Evolutionary conservation across 164 flowering plant species (phyloP).

Genomic region (Chloranthus sessilifolius): DNA sequence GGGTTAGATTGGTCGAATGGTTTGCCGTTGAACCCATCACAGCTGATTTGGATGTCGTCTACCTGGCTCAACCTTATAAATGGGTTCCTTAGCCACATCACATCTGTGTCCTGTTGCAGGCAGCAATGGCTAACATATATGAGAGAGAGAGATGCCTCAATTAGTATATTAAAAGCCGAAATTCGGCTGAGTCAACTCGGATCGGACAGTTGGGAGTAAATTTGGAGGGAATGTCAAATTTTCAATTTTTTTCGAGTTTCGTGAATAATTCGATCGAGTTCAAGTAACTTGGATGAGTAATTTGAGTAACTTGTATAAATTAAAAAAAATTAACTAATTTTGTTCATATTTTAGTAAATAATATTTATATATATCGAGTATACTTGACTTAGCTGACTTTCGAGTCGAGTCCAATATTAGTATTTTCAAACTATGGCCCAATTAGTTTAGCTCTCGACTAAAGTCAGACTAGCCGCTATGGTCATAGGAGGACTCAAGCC

Average conservation of each 20-base stretch:
- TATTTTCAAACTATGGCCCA: too few species aligned
- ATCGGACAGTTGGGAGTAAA: background rate
- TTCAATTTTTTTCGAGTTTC: background rate
- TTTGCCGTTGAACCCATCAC: constrained; percentile 39
- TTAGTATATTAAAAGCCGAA: too few species aligned
- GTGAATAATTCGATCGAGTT: background rate
- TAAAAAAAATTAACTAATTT: too few species aligned
- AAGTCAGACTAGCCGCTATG: too few species aligned
- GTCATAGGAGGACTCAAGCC: too few species aligned
- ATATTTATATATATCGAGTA: too few species aligned
- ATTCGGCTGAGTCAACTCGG: background rate
- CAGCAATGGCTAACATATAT: too few species aligned
- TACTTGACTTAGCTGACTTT: too few species aligned
- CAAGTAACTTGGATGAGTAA: background rate
- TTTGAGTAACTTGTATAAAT: background rate
- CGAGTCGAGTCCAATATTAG: too few species aligned
- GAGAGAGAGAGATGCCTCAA: too few species aligned
- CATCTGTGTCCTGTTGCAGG: constrained; percentile 64
- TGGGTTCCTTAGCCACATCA: constrained; percentile 70
- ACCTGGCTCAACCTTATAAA: constrained; percentile 25
- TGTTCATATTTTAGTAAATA: too few species aligned
- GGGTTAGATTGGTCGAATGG: constrained; percentile 19
- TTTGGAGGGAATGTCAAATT: background rate
- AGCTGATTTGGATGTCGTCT: constrained; percentile 55
- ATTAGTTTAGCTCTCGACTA: too few species aligned